Evolutionary conservation across 495 filamentous ascomycete genomes (phyloP).

Genomic region (Parachaetomium inaequale): DNA sequence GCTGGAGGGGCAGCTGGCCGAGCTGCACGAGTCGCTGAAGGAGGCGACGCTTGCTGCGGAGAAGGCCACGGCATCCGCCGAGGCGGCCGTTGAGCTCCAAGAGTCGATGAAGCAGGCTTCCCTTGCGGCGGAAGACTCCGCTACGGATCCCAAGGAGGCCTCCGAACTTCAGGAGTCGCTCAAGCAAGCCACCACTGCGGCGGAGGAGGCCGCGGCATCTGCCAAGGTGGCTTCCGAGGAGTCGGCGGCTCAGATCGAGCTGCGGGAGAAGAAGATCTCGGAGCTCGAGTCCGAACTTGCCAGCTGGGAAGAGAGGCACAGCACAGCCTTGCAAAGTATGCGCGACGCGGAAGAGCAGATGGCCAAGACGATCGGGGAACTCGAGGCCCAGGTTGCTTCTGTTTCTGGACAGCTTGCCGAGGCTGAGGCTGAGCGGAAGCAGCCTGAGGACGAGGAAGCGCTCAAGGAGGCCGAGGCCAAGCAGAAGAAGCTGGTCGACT

Average conservation of each 20-base stretch:
- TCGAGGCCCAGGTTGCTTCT: conserved; percentile 55
- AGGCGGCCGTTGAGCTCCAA: conserved; percentile 52
- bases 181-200: conserved; percentile 32
- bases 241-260: conserved; percentile 28
- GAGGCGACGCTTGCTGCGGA: conserved; percentile 24
- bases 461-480: conserved; percentile 38
- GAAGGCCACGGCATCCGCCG: conserved; percentile 21
- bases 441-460: conserved; percentile 36
- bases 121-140: background rate
- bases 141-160: conserved; percentile 17
- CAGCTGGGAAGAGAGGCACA: conserved; percentile 72
- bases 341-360: conserved; percentile 71
- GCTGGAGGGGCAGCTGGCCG: conserved; percentile 64
- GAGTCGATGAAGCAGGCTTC: conserved; percentile 47
- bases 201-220: conserved; percentile 12
- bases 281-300: conserved; percentile 72
- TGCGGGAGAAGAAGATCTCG: conserved; percentile 60
- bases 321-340: conserved; percentile 64
- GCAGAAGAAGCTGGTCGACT: conserved; percentile 63
- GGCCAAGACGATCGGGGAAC: conserved; percentile 62
- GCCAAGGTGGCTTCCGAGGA: conserved; percentile 21
- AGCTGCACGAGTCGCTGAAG: conserved; percentile 57
- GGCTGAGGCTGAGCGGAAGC: conserved; percentile 29
- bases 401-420: conserved; percentile 39
- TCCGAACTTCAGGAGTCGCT: conserved; percentile 59